phyloP scores from a whole-genome alignment of 2,329 filamentous ascomycete genomes.

The Aspergillus alliaceus region DNA sequence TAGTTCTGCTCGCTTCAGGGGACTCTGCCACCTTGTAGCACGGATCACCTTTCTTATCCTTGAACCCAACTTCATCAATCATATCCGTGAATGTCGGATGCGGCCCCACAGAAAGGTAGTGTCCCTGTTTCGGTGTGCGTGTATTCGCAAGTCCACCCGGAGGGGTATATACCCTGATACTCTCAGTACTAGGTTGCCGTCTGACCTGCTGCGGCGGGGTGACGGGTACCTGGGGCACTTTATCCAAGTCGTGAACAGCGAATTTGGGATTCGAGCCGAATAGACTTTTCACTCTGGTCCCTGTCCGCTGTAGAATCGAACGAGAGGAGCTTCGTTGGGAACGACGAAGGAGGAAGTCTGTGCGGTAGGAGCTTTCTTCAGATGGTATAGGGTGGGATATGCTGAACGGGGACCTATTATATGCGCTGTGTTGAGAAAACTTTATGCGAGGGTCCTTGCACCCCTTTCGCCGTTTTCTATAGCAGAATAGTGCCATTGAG shows the following conservation, averaged over 20 bases:
- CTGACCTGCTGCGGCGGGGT: constrained; percentile 22
- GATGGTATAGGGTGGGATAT: constrained; percentile 47
- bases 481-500: constrained; percentile 50
- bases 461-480: constrained; percentile 29
- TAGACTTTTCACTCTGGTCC: constrained; percentile 38
- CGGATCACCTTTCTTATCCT: constrained; percentile 27
- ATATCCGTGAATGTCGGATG: constrained; percentile 40
- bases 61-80: constrained; percentile 39
- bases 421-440: constrained; percentile 28
- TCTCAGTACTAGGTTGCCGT: constrained; percentile 43
- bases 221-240: constrained; percentile 17
- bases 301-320: constrained; percentile 36
- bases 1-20: constrained; percentile 9
- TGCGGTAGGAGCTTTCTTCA: constrained; percentile 43
- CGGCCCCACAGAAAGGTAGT: constrained; percentile 27
- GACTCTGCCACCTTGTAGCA: constrained; percentile 29
- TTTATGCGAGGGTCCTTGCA: constrained; percentile 21
- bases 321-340: constrained; percentile 24
- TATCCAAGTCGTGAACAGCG: constrained; percentile 16
- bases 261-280: constrained; percentile 28
- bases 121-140: constrained; percentile 26
- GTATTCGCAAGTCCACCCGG: constrained; percentile 31
- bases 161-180: constrained; percentile 49
- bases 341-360: constrained; percentile 44
- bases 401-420: constrained; percentile 32